Base-by-base conservation (phyloP, 2,329 filamentous ascomycete species). In the Apiospora malaysiana region DNA sequence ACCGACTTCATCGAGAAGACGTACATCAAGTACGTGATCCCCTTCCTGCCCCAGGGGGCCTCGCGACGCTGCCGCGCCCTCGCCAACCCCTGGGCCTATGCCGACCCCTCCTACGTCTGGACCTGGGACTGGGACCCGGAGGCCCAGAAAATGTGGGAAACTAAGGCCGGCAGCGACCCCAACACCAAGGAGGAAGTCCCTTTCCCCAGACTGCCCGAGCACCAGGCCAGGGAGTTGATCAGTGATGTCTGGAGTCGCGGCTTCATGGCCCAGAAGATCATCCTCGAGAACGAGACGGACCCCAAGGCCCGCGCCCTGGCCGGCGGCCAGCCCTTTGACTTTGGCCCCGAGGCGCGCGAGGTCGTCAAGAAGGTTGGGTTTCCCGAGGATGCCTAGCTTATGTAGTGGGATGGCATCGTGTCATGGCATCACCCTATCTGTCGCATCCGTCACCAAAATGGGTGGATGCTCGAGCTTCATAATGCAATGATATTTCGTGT, bases 1-100 rank as follows among this genome's bases (percentile, higher is more conserved):
- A 56, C 76, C 67, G 78, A 79, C 40, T 80, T 79, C 71, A 70
- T 78, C 14, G 76, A 80, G 72, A 75, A 67, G 14, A 80, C 77
- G 6, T 79, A 80, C 71, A 37, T 77, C 70, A 71, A 78, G 12
- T 70, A 74, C 71, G 74, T 79, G 12, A 27, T 79, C 37, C 78
- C 77, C 10, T 77, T 76, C 69, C 75, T 80, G 27, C 78, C 78
- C 1, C 23, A 70, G 21, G 78, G 75, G n/a, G 76, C 76, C 27
- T 75, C 76, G 46, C 76, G 77, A 65, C 77, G 76, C 45, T 78
- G 76, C 74, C 77, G 78, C 42, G 77, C 69, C 66, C 69, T 79
- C 45, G 75, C 63, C 66, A 79, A 79, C 73, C 77, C 78, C 14
- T 80, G 78, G 78, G 78, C 77, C 32, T 75, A 75, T 68, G 73